Evolutionary conservation across 371 early-diverging fungal species (phyloP).

Genomic region (Mortierella sp.): DNA sequence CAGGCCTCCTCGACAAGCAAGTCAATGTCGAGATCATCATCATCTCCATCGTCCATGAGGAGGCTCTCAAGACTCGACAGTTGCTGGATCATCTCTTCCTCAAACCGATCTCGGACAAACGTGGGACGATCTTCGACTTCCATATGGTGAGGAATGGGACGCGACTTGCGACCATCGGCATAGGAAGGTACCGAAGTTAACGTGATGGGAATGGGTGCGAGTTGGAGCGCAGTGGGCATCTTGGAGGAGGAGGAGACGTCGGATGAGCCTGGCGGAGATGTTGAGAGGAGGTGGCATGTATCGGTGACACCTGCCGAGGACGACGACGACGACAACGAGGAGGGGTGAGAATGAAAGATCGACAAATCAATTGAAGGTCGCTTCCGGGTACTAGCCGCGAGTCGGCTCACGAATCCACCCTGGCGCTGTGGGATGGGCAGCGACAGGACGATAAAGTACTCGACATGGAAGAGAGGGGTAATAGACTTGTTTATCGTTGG

Average conservation of each 20-base stretch:
- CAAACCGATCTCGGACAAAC: conserved; percentile 47
- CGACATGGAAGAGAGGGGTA: conserved; percentile 33
- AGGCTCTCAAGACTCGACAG: conserved; percentile 43
- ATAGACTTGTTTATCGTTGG: conserved; percentile 30
- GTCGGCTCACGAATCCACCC: conserved; percentile 22
- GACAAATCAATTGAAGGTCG: conserved; percentile 12
- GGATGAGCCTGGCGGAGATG: background rate
- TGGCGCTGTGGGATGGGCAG: conserved; percentile 33
- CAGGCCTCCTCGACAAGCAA: conserved; percentile 20
- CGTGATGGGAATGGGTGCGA: conserved; percentile 38
- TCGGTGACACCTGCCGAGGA: background rate
- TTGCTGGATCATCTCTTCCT: conserved; percentile 50
- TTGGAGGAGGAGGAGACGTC: background rate
- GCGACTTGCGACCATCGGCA: background rate
- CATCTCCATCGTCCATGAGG: conserved; percentile 35
- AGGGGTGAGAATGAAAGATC: conserved; percentile 1
- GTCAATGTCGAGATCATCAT: conserved; percentile 20
- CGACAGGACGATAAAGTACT: conserved; percentile 33
- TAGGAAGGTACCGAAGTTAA: conserved; percentile 27
- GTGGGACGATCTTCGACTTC: conserved; percentile 33
- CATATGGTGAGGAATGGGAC: conserved; percentile 33
- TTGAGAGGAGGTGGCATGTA: background rate
- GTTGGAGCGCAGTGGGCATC: background rate
- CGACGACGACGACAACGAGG: background rate
- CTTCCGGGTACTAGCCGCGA: conserved; percentile 4